Conservation (phyloP, 2,329 filamentous ascomycete species). For the Penicillium glabrum region DNA sequence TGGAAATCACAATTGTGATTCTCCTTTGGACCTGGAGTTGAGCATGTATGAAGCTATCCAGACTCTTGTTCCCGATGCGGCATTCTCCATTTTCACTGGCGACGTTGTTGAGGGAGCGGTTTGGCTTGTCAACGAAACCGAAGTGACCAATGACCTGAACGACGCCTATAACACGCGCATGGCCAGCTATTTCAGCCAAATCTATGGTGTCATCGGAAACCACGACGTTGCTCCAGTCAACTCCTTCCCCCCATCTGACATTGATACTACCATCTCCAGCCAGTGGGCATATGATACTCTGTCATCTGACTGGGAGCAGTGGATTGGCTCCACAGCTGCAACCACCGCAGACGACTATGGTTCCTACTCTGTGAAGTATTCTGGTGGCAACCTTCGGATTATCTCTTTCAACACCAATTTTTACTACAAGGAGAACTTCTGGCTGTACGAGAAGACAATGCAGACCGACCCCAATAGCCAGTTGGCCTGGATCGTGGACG, state of each 20-base stretch:
- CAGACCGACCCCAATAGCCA: slow-evolving; percentile 53
- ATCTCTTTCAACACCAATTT: slow-evolving; percentile 47
- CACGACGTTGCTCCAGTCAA: slow-evolving; percentile 57
- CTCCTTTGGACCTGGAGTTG: slow-evolving; percentile 51
- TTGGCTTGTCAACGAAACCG: slow-evolving; percentile 37
- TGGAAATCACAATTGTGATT: slow-evolving; percentile 56
- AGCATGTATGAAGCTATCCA: slow-evolving; percentile 52
- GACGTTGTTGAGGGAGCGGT: slow-evolving; percentile 56
- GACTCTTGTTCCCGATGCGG: slow-evolving; percentile 41
- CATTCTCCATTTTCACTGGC: slow-evolving; percentile 60
- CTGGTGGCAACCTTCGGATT: slow-evolving; percentile 52
- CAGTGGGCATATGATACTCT: slow-evolving; percentile 57
- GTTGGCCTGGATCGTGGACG: slow-evolving; percentile 53
- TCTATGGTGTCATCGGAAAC: slow-evolving; percentile 58
- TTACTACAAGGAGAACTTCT: slow-evolving; percentile 58
- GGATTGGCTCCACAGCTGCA: slow-evolving; percentile 46
- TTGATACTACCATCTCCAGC: slow-evolving; percentile 40
- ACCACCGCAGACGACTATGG: slow-evolving; percentile 45
- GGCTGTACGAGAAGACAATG: slow-evolving; percentile 53
- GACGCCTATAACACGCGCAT: slow-evolving; percentile 50
- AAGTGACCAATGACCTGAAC: slow-evolving; percentile 40
- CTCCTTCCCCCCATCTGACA: slow-evolving; percentile 46
- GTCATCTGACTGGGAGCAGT: slow-evolving; percentile 48
- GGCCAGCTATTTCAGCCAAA: slow-evolving; percentile 39
- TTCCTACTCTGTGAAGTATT: slow-evolving; percentile 51